These are phyloP conservation scores for Zoysia pacifica DNA, from an alignment of 176 grass and related monocot genomes.

Conservation along the genomic window DNA sequence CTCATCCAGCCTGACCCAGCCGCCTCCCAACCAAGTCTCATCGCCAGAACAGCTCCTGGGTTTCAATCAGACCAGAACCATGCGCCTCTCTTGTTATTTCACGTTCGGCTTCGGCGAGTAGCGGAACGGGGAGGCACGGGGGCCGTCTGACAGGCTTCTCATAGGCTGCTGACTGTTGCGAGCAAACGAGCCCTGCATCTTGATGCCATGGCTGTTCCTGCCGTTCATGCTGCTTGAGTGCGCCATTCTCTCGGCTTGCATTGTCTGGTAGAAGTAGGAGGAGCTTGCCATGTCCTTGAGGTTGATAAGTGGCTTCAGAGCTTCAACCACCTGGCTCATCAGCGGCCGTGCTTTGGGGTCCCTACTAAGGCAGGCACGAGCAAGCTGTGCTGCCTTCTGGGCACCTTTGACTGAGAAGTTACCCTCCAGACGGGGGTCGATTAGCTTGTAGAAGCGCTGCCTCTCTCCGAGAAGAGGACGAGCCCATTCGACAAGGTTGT, in stretches of 20 bases:
- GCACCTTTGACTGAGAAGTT: conserved; percentile 78
- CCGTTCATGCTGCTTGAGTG: conserved; percentile 60
- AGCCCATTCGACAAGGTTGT: conserved; percentile 82
- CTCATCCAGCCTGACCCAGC: conserved; percentile 18
- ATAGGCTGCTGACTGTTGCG: conserved; percentile 54
- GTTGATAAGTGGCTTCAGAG: conserved; percentile 62
- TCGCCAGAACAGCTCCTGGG: conserved; percentile 10
- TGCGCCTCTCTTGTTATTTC: conserved; percentile 21
- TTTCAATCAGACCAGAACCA: neutral
- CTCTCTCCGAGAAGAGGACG: conserved; percentile 67
- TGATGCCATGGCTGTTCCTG: conserved; percentile 49
- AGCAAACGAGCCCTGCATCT: conserved; percentile 44
- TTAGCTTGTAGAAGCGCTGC: conserved; percentile 67
- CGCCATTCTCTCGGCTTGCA: conserved; percentile 54
- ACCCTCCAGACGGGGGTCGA: conserved; percentile 70
- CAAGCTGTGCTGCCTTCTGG: conserved; percentile 68
- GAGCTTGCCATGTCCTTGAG: conserved; percentile 80
- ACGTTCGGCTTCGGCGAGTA: conserved; percentile 65
- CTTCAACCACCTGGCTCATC: conserved; percentile 81
- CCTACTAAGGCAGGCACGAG: conserved; percentile 61
- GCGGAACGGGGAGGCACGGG: conserved; percentile 61
- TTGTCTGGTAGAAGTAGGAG: conserved; percentile 69
- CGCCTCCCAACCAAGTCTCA: neutral
- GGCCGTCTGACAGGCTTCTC: conserved; percentile 62
- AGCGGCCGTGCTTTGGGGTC: conserved; percentile 67